Conservation (phyloP, 768 basidiomycete genomes). For the Mycena polygramma region DNA sequence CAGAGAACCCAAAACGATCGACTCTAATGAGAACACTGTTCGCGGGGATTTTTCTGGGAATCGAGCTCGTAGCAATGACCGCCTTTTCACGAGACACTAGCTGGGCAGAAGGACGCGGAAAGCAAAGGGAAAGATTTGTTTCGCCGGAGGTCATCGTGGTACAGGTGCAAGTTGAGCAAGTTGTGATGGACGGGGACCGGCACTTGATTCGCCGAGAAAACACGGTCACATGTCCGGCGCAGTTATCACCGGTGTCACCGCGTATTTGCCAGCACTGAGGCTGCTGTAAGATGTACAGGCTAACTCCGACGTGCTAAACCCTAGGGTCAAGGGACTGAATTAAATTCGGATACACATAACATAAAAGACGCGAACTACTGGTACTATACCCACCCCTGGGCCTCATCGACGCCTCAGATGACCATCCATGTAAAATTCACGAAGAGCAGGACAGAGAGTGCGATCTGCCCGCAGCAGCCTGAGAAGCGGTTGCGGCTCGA, state of each 20-base stretch:
- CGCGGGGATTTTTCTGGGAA: slow-evolving; percentile 44
- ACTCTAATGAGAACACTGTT: slow-evolving; percentile 69
- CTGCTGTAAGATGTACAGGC: no score
- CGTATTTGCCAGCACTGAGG: background rate
- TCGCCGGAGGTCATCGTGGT: background rate
- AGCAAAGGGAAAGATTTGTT: slow-evolving; percentile 30
- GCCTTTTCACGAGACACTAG: slow-evolving; percentile 35
- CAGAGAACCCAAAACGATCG: slow-evolving; percentile 78
- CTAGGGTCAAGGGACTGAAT: no score
- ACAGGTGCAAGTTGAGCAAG: background rate
- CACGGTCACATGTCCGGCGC: slow-evolving; percentile 14
- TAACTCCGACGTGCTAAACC: no score
- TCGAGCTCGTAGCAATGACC: slow-evolving; percentile 42
- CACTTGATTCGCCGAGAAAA: slow-evolving; percentile 3
- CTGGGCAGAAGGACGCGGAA: slow-evolving; percentile 28
- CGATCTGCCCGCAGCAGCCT: background rate
- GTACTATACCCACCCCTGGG: no score
- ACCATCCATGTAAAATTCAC: slow-evolving; percentile 11
- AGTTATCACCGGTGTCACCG: slow-evolving; percentile 4
- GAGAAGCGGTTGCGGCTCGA: slow-evolving; percentile 11
- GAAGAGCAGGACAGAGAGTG: slow-evolving; percentile 10
- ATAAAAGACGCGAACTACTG: no score
- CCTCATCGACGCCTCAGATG: background rate
- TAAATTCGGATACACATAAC: no score
- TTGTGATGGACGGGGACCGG: no score